Base-by-base conservation (phyloP, 2,329 filamentous ascomycete genomes). In the Neofusicoccum sp. region DNA sequence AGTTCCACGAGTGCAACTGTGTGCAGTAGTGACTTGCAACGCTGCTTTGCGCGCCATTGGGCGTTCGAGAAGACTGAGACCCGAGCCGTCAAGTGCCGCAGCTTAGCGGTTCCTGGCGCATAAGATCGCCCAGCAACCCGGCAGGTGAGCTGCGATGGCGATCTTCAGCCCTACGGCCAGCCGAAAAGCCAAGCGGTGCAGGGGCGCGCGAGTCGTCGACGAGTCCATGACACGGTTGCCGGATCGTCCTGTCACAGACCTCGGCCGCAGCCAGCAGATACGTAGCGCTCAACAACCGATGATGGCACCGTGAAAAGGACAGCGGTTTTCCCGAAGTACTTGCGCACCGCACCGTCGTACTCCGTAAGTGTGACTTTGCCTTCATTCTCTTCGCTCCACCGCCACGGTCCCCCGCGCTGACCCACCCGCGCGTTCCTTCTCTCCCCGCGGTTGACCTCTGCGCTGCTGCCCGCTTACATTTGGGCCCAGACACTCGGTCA, bases 161-260 rank as follows among this genome's bases (percentile, higher is more conserved):
- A 59, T 64, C 54, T 43, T 60, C 56, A 60, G 62, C 56, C 52
- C 56, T 64, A 64, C 47, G 37, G 39, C 31, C 36, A 34, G 54
- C 43, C 54, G 31, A 49, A 48, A 48, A 56, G 61, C 61, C 61
- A 62, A 62, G 61, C 41, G 41, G 43, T 41, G 49, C 61, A 56
- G 49, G 49, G 61, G 61, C 50, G 36, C 28, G 44, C 56, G 43
- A 49, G 44, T 49, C 56, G 41, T 62, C 16, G 34, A 45, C 60
- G 37, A 62, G 49, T 62, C 61, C 49, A 49, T 62, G 61, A 45
- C 61, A 62, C 61, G 61, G 61, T 62, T 56, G 61, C 61, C 61
- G 43, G 41, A 62, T 56, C 61, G 41, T 49, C 61, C 41, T 45
- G 61, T 37, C 43, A 33, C 49, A 37, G 44, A 52, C 59, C 45